Base-by-base conservation (phyloP, 768 basidiomycete species). In the Lactarius akahatsu region DNA sequence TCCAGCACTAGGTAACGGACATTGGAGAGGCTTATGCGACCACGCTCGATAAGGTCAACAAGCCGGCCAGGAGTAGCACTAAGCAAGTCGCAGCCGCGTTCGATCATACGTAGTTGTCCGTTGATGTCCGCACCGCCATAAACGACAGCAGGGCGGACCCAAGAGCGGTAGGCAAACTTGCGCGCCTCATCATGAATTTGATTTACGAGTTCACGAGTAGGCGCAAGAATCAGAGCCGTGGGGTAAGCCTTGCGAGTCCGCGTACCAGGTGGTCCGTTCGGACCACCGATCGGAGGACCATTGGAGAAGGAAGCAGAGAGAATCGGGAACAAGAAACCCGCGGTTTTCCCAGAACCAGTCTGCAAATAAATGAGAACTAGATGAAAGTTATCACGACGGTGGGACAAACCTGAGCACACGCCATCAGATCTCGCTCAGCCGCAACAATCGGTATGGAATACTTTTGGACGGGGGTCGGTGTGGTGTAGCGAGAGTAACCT, bases 341-440 rank as follows among this genome's bases (percentile, higher is more conserved):
- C 97, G 45, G 97, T 98, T 82, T 98, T 99, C 69, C 97, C 97
- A 77, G 97, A 99, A 81, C 97, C 97, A 73, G 97, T 99, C 91
- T 98, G 80, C 23, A 62, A 64, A 64, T 64, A 66, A 71, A 34
- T 71, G 64, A 32, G 47, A 63, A 52, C 61, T 57, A 30, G 15
- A 70, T 62, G 61, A 66, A 71, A 69, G 69, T 64, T 18, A 58
- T 45, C 1, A 61, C 38, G 16, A 41, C 34, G 20, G 61, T 11
- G 57, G 41, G 26, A 75, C 85, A 66, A 72, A 89, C 91, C 83
- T 94, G 91, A 72, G 94, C 94, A 77, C 94, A 96, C 70, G 94
- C 94, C 94, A 96, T 96, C 79, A 94, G 82, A 79, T 94, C 92
- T 77, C 91, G 84, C 73, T 89, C 88, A 71, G 80, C 86, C 65